A percentile compares a stretch with the other conserved stretches of the same genome.
Conservation (phyloP, 352 stramenopile species). For the Globisporangium okanoganense region DNA sequence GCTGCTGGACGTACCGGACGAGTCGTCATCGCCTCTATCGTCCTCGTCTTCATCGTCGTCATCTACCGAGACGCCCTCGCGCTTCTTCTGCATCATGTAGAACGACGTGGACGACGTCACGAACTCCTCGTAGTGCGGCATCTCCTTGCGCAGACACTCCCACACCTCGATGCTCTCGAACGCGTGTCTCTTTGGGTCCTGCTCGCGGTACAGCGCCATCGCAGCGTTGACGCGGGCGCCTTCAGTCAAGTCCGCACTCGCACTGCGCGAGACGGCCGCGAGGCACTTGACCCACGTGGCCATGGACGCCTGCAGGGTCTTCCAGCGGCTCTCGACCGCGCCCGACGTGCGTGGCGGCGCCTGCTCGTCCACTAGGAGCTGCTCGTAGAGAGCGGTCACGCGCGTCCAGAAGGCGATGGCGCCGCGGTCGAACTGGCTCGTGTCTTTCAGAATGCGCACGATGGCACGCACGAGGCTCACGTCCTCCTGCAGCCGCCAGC, state of each 20-base stretch:
- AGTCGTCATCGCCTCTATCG: not conserved
- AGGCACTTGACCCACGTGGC: slow-evolving; percentile 4
- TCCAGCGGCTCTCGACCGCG: slow-evolving; percentile 13
- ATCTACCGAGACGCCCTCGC: not conserved
- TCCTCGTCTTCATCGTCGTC: not conserved
- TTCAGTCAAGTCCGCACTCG: not conserved
- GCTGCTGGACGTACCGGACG: not conserved
- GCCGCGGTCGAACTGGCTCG: not conserved
- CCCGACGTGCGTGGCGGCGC: slow-evolving; percentile 7
- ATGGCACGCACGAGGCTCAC: slow-evolving; percentile 13
- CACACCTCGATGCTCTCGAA: slow-evolving; percentile 13
- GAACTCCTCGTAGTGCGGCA: slow-evolving; percentile 14
- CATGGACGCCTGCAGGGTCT: slow-evolving; percentile 7
- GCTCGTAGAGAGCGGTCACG: slow-evolving; percentile 7
- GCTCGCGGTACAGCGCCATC: slow-evolving; percentile 5
- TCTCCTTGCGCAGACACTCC: slow-evolving; percentile 10
- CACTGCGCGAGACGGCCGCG: not conserved
- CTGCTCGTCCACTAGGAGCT: not conserved
- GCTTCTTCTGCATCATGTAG: slow-evolving; percentile 13
- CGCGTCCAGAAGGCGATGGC: slow-evolving; percentile 6
- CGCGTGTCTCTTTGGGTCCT: slow-evolving; percentile 4
- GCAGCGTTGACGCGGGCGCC: not conserved
- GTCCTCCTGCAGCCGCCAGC: slow-evolving; percentile 19
- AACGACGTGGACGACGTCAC: slow-evolving; percentile 4
- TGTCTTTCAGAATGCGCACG: not conserved